Base-by-base conservation (phyloP, 495 filamentous ascomycete genomes). In the Penicillium turbatum region DNA sequence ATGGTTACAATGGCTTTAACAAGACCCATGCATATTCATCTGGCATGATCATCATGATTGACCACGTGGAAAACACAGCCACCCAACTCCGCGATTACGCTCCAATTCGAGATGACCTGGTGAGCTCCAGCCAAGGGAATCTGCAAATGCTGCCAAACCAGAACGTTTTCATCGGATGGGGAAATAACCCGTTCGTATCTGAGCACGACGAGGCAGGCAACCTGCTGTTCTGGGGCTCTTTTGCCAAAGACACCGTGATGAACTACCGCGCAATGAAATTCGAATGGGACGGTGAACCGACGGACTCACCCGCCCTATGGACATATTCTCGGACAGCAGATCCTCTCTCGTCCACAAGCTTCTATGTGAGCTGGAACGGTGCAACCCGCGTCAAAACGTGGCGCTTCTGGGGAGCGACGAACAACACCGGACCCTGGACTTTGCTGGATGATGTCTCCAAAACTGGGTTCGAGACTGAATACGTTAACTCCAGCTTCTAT, bases 141-240 rank as follows among this genome's bases (percentile, higher is more conserved):
- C 68, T 80, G 26, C 85, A 86, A 57, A 60, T 79, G 2, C 69
- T 86, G 6, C 73, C 78, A 0, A 77, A 78, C 53, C 72, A 74
- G 16, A 81, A 84, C 49, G 71, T 75, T 6, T 74, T 85, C 21
- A 78, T 84, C 13, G 81, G 82, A 55, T 85, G 81, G 82, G 82
- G 83, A 2, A 81, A 79, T 51, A 75, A 78, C 39, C 69, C 79
- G 1, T 80, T 76, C 37, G 67, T 84, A 29, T 84, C 80, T 0
- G 82, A 86, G 58, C 81, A 82, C 54, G 72, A 73, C 11, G 65
- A 70, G 5, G 66, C 79, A n/a, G 83, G 84, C 4, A 76, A 77
- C 21, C 60, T 78, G 2, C 59, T 84, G 0, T 73, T 82, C 53
- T 76, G 72, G 69, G 71, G 67, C 3, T 55, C 60, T n/a, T 62